Base-by-base conservation (phyloP, 768 basidiomycete genomes). In the Rhizopogon vulgaris region DNA sequence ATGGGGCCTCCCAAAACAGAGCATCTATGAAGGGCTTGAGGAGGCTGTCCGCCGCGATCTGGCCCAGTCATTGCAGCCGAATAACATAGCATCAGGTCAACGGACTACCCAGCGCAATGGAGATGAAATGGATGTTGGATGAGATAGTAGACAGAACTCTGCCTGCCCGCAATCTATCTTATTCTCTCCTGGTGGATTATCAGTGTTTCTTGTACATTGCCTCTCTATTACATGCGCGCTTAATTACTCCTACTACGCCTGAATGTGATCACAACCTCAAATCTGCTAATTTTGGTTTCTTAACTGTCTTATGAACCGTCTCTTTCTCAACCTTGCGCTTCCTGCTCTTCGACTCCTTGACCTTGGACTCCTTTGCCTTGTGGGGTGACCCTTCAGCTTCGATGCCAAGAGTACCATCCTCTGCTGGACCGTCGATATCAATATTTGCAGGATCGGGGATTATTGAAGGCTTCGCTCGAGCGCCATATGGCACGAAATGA, bases 1-100 rank as follows among this genome's bases (percentile, higher is more conserved):
- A 61, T 88, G 78, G 71, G 90, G 87, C n/a, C 72, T 94, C 15
- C 91, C 92, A 2, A 68, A 73, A 67, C 74, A 70, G 70, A 92
- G 87, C 63, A 70, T 94, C 10, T 97, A 80, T 65, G 76, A 78
- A 48, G 93, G 85, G 18, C 68, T 91, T 46, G 84, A 88, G 4
- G 83, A 85, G 52, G 83, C 82, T 56, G 75, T 85, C 7, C 63
- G 67, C 43, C 69, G 60, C 56, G 69, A 74, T 49, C 62, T 68
- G 24, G 63, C 64, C 46, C 49, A 53, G 40, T 60, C 61, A 25
- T 50, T 48, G 28, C 65, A 55, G 58, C 62, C 32, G 42, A 52
- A 56, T 53, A 56, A 45, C 34, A 58, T 53, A 55, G 61, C 52
- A 48, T 42, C 52, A 51, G 54, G 43, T 43, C 54, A 54, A 63